Percentiles rank a stretch among this genome's conserved stretches.
Evolutionary conservation across 805 yeast species (phyloP).

Genomic region (Ogataea pini): DNA sequence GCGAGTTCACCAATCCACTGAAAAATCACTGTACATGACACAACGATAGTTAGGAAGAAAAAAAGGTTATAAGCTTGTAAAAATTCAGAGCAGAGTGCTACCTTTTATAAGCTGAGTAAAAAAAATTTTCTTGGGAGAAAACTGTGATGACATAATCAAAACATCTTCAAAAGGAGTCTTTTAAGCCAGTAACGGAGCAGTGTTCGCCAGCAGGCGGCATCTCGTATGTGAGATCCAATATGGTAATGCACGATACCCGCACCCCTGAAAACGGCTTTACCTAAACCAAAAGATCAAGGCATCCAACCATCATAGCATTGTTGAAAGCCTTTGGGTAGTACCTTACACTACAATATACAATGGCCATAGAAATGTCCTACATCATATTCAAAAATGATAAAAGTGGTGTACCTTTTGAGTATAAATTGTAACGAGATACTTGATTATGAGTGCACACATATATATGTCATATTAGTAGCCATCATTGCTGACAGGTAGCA

Average conservation of each 20-base stretch:
- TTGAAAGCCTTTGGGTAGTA: no score
- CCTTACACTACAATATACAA: no score
- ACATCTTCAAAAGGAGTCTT: neutral
- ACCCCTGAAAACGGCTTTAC: no score
- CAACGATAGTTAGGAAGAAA: neutral
- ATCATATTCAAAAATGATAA: neutral
- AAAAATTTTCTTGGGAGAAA: neutral
- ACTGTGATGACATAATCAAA: neutral
- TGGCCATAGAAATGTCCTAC: neutral
- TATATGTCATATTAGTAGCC: slow-evolving; percentile 9
- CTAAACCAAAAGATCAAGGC: no score
- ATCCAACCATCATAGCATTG: no score
- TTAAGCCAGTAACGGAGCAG: neutral
- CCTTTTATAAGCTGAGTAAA: neutral
- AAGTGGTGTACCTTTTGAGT: slow-evolving; percentile 7
- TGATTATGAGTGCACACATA: slow-evolving; percentile 21
- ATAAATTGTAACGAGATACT: slow-evolving; percentile 9
- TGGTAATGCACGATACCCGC: no score
- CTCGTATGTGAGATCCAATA: no score
- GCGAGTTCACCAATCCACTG: neutral
- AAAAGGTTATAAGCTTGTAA: neutral
- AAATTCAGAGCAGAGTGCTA: neutral
- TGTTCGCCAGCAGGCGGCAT: neutral
- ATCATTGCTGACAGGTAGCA: slow-evolving; percentile 8
- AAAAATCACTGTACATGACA: neutral